Percentiles rank a stretch among this genome's conserved stretches.
Evolutionary conservation across 2,329 filamentous ascomycete genomes (phyloP).

Genomic region (Xylariaceae sp.): DNA sequence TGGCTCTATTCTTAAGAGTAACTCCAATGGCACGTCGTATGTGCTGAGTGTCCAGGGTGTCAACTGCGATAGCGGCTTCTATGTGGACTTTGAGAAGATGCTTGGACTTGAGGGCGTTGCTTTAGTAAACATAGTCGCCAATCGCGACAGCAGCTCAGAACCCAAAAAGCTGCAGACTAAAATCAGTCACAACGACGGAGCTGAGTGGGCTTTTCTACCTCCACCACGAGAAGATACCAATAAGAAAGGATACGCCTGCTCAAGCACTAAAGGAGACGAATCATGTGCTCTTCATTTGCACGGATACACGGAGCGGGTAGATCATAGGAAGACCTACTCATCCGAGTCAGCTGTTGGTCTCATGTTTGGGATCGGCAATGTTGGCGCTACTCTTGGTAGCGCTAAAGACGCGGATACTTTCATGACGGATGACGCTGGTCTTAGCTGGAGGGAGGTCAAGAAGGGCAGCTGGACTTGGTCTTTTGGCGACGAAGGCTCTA

Average conservation of each 20-base stretch:
- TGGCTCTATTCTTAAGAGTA: slow-evolving; percentile 93
- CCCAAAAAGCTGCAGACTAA: slow-evolving; percentile 80
- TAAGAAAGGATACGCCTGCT: slow-evolving; percentile 68
- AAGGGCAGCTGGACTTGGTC: slow-evolving; percentile 91
- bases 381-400: slow-evolving; percentile 64
- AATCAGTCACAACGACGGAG: slow-evolving; percentile 96
- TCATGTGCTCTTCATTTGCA: slow-evolving; percentile 89
- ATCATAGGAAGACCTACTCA: slow-evolving; percentile 81
- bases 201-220: slow-evolving; percentile 73
- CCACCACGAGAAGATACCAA: slow-evolving; percentile 70
- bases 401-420: slow-evolving; percentile 80
- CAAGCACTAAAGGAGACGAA: slow-evolving; percentile 49
- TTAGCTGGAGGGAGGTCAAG: slow-evolving; percentile 80
- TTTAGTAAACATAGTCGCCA: slow-evolving; percentile 80
- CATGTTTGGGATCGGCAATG: slow-evolving; percentile 89
- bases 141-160: slow-evolving; percentile 60
- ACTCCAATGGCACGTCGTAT: slow-evolving; percentile 96
- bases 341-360: slow-evolving; percentile 84
- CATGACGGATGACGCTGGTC: slow-evolving; percentile 85
- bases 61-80: slow-evolving; percentile 72
- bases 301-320: slow-evolving; percentile 85
- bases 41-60: slow-evolving; percentile 77
- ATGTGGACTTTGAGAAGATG: slow-evolving; percentile 96
- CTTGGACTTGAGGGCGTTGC: slow-evolving; percentile 85
- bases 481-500: slow-evolving; percentile 90